phyloP scores from a whole-genome alignment of 768 basidiomycete species.

The Sporobolomyces pararoseus region DNA sequence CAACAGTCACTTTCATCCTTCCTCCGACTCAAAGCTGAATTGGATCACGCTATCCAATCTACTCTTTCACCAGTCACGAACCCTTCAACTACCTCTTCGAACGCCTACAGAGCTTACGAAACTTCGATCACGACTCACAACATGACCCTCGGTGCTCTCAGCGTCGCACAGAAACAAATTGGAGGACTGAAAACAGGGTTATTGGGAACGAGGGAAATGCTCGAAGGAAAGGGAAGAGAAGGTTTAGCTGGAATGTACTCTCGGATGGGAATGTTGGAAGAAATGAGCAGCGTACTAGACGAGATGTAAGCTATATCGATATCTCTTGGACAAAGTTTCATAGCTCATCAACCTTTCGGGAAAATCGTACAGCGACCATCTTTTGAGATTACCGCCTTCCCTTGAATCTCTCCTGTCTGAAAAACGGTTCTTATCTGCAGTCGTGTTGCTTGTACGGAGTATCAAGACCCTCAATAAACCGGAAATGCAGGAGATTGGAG shows the following conservation, averaged over 20 bases:
- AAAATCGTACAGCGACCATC: slow-evolving; percentile 72
- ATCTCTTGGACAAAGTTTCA: no score
- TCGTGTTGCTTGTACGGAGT: slow-evolving; percentile 77
- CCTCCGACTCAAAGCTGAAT: slow-evolving; percentile 66
- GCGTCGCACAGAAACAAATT: slow-evolving; percentile 69
- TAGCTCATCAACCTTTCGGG: no score
- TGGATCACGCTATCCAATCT: slow-evolving; percentile 75
- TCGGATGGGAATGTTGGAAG: slow-evolving; percentile 82
- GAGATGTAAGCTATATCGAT: no score
- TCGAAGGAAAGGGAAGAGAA: slow-evolving; percentile 68
- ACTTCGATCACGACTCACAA: slow-evolving; percentile 89
- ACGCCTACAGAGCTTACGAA: slow-evolving; percentile 87
- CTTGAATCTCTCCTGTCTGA: slow-evolving; percentile 93
- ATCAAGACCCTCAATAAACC: slow-evolving; percentile 84
- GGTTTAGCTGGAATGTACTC: slow-evolving; percentile 88
- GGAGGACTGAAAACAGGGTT: slow-evolving; percentile 65
- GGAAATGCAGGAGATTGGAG: slow-evolving; percentile 95
- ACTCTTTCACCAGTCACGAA: slow-evolving; percentile 80
- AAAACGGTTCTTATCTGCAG: slow-evolving; percentile 83
- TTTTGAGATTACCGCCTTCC: slow-evolving; percentile 84
- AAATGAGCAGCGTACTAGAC: slow-evolving; percentile 91
- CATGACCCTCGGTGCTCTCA: slow-evolving; percentile 66
- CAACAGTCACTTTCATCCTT: slow-evolving; percentile 62
- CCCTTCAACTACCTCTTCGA: slow-evolving; percentile 80
- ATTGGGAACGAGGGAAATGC: slow-evolving; percentile 55